Conservation (phyloP, 139 green algal genomes). For the Parachlorella kessleri region DNA sequence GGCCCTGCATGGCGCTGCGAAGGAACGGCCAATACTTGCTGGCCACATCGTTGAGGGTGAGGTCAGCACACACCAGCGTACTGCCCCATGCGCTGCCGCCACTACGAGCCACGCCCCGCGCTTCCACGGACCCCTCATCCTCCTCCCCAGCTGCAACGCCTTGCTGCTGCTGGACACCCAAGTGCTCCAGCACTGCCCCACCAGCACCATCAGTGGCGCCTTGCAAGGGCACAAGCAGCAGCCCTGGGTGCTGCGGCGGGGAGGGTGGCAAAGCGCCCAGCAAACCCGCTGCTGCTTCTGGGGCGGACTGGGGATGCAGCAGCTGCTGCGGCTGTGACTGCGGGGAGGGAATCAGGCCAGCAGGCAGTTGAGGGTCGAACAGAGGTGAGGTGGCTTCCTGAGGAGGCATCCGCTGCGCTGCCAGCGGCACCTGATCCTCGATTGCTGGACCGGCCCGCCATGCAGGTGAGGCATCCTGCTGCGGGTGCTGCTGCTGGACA, state of each 20-base stretch:
- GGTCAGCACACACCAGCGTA: slow-evolving; percentile 40
- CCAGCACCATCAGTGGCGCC: no score
- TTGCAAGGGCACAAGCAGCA: no score
- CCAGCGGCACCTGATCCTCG: neutral
- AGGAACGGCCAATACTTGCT: slow-evolving; percentile 37
- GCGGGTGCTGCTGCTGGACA: neutral
- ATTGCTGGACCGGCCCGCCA: neutral
- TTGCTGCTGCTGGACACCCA: neutral
- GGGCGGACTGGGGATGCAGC: neutral
- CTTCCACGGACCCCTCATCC: neutral
- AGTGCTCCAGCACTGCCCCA: no score
- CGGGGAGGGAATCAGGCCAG: no score
- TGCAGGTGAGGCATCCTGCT: neutral
- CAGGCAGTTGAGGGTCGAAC: no score
- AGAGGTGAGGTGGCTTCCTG: no score
- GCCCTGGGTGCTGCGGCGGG: no score
- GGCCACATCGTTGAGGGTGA: slow-evolving; percentile 40
- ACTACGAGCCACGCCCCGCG: neutral
- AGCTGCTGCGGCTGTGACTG: neutral
- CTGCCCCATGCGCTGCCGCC: slow-evolving; percentile 38
- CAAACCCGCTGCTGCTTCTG: neutral
- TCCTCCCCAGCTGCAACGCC: neutral
- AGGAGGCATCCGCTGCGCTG: neutral
- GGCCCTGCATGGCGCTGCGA: slow-evolving; percentile 10
- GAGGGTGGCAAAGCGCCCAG: no score